Conservation (phyloP, 106 monocot species). For the Alisma plantagoaquatica region DNA sequence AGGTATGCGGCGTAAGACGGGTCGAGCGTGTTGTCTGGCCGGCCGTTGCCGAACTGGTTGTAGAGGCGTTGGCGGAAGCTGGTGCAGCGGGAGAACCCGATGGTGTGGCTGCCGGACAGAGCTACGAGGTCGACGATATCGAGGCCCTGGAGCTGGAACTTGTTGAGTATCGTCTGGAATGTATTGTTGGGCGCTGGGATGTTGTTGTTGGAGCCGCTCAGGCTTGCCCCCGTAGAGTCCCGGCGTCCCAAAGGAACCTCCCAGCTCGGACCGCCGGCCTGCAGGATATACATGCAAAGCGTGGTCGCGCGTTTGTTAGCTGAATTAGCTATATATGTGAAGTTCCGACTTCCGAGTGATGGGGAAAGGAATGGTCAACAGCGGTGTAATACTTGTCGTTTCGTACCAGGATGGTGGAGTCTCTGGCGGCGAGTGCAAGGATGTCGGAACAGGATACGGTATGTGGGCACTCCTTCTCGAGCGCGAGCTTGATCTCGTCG, state of each 20-base stretch:
- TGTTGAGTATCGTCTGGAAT: constrained; percentile 46
- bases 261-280: constrained; percentile 50
- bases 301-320: no score
- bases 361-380: not conserved
- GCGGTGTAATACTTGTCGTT: no score
- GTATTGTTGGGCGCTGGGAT: constrained; percentile 70
- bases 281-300: no score
- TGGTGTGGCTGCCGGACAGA: constrained; percentile 66
- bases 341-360: no score
- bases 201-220: constrained; percentile 56
- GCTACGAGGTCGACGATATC: constrained; percentile 50
- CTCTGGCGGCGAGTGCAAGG: constrained; percentile 25
- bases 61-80: constrained; percentile 65
- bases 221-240: constrained; percentile 46
- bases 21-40: constrained; percentile 37
- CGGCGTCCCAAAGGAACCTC: constrained; percentile 51
- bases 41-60: constrained; percentile 58
- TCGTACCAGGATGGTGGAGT: constrained; percentile 35
- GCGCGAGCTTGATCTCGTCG: constrained; percentile 38
- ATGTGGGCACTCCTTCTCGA: constrained; percentile 33
- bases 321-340: no score
- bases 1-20: constrained; percentile 29
- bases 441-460: constrained; percentile 25
- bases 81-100: constrained; percentile 49
- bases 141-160: constrained; percentile 60